These are phyloP conservation scores for Torulaspora microellipsoides DNA, from an alignment of 805 yeast species.

Conservation along the genomic window DNA sequence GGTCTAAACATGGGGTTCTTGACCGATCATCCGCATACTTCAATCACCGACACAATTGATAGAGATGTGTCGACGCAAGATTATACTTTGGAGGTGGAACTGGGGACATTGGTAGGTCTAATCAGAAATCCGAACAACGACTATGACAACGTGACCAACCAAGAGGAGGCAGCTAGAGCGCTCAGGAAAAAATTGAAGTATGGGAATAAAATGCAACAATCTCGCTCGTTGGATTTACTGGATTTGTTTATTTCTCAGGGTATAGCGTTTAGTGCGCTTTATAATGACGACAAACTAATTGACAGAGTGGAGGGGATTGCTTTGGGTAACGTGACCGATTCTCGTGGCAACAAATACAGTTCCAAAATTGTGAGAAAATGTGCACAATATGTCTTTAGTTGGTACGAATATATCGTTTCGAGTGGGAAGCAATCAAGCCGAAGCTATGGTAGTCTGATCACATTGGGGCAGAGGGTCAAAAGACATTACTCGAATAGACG, in stretches of 20 bases:
- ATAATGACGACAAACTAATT: conserved; percentile 62
- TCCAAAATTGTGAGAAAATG: conserved; percentile 40
- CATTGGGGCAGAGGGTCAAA: conserved; percentile 14
- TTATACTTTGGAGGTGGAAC: conserved; percentile 34
- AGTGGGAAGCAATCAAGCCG: conserved; percentile 10
- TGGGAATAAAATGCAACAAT: conserved; percentile 62
- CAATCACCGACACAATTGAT: conserved; percentile 62
- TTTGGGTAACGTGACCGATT: conserved; percentile 15
- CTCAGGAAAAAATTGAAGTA: conserved; percentile 84
- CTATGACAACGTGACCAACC: conserved; percentile 32
- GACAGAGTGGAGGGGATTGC: conserved; percentile 49
- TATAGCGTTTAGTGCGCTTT: conserved; percentile 41
- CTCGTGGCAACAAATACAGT: conserved; percentile 38
- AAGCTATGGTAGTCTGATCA: conserved; percentile 21
- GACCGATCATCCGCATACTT: conserved; percentile 61
- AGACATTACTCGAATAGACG: conserved; percentile 9
- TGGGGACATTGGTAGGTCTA: conserved; percentile 33
- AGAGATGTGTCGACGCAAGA: conserved; percentile 38
- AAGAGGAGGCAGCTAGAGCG: conserved; percentile 82
- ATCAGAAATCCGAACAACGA: conserved; percentile 38
- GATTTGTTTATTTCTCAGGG: conserved; percentile 48
- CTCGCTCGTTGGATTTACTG: conserved; percentile 58
- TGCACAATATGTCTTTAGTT: conserved; percentile 51
- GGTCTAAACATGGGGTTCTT: conserved; percentile 45
- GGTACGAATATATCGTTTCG: conserved; percentile 54